Conservation (phyloP, 2,329 filamentous ascomycete species). For the Aphanoascus verrucosus region DNA sequence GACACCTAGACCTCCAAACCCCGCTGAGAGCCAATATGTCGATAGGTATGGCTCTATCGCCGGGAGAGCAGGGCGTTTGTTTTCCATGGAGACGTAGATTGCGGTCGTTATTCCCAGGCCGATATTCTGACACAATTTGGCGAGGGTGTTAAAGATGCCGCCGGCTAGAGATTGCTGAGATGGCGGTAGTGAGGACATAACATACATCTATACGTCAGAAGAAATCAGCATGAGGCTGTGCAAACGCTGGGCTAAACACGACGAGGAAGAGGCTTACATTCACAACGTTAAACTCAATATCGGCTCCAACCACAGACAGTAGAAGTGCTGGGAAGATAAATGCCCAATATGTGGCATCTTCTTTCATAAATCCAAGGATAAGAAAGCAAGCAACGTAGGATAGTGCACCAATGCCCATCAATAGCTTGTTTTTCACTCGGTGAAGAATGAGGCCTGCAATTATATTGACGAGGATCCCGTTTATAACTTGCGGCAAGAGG, state of each 20-base stretch:
- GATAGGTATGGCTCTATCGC: constrained; percentile 23
- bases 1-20: constrained; percentile 21
- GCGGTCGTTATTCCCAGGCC: constrained; percentile 16
- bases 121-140: constrained; percentile 40
- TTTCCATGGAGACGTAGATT: constrained; percentile 17
- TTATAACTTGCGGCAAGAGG: constrained; percentile 55
- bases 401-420: constrained; percentile 46
- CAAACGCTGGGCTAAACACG: too few relatives aligned
- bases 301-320: constrained; percentile 1
- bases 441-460: constrained; percentile 53
- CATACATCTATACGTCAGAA: constrained; percentile 47
- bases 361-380: constrained; percentile 47
- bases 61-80: constrained; percentile 15
- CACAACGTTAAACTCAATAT: constrained; percentile 12
- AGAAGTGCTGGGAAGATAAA: constrained; percentile 10
- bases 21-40: constrained; percentile 24
- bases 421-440: constrained; percentile 51
- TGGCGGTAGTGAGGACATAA: constrained; percentile 53
- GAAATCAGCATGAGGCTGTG: not conserved
- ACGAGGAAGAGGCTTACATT: constrained; percentile 4
- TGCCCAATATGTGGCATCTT: constrained; percentile 33
- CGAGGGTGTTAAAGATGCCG: constrained; percentile 57
- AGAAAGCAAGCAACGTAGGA: constrained; percentile 38
- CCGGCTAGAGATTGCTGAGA: constrained; percentile 57
- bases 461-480: constrained; percentile 53